Evolutionary conservation across 257 asterid species (phyloP).

Genomic region (Henckelia pumila): DNA sequence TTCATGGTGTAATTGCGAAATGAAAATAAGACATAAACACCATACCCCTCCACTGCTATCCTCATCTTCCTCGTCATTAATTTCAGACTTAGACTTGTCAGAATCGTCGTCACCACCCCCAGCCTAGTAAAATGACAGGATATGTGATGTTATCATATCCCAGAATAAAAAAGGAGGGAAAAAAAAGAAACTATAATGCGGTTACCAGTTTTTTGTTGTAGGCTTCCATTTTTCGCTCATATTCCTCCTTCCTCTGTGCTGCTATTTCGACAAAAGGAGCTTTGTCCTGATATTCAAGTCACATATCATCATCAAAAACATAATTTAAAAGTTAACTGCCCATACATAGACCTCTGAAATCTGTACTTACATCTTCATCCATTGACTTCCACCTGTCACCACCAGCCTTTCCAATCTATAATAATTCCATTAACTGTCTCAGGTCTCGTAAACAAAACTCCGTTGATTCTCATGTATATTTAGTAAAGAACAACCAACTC

Average conservation of each 20-base stretch:
- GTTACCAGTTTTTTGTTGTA: constrained; percentile 62
- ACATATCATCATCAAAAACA: not conserved
- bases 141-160: not conserved
- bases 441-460: not conserved
- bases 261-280: constrained; percentile 54
- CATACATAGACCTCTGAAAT: not conserved
- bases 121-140: constrained; percentile 24
- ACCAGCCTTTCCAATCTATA: constrained; percentile 71
- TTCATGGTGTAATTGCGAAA: not conserved
- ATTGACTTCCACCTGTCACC: constrained; percentile 66
- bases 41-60: constrained; percentile 60
- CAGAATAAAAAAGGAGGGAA: not conserved
- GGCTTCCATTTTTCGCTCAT: constrained; percentile 51
- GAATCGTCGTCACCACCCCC: constrained; percentile 60
- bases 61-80: constrained; percentile 52
- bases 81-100: constrained; percentile 74
- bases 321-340: not conserved
- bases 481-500: constrained; percentile 19
- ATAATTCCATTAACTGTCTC: not conserved
- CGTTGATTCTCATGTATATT: not conserved
- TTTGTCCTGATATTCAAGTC: constrained; percentile 40
- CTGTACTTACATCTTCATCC: constrained; percentile 41
- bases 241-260: constrained; percentile 55
- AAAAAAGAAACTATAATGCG: not conserved
- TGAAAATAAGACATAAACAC: not conserved